Percentiles rank a stretch among this genome's conserved stretches.
phyloP scores from a whole-genome alignment of 2,329 filamentous ascomycete species.

The Pseudocercospora fijiensis region DNA sequence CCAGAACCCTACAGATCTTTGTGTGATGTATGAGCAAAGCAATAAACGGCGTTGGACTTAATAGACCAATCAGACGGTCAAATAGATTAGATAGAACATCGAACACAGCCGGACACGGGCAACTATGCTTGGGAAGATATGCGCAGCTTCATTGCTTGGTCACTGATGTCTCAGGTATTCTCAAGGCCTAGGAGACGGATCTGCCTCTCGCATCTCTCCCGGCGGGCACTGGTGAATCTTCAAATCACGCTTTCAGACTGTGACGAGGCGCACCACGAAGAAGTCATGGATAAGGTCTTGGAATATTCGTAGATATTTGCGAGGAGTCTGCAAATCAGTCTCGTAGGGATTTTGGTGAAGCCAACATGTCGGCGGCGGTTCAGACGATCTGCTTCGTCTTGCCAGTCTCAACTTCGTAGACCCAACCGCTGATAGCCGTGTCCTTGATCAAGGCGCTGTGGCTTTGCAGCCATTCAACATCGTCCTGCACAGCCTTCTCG shows the following conservation, averaged over 20 bases:
- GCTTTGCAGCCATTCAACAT: conserved; percentile 63
- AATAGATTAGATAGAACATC: neutral
- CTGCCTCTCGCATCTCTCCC: neutral
- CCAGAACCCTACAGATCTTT: neutral
- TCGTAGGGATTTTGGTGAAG: neutral
- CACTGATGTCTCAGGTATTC: neutral
- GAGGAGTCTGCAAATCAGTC: neutral
- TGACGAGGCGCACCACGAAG: no score
- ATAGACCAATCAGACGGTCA: neutral
- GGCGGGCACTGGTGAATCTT: no score
- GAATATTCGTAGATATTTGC: neutral
- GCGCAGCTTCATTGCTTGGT: neutral
- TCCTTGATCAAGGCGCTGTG: conserved; percentile 60
- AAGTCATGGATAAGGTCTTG: neutral
- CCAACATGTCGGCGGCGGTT: neutral
- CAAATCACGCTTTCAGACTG: no score
- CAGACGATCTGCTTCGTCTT: conserved; percentile 55
- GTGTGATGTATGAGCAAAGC: neutral
- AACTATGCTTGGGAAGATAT: neutral
- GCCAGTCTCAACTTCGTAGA: conserved; percentile 76
- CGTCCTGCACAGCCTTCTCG: conserved; percentile 63
- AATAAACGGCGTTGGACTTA: neutral
- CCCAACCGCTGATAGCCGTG: conserved; percentile 67
- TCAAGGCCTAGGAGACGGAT: neutral
- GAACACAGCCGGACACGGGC: neutral